Evolutionary conservation across 1,139 yeast species (phyloP), one percentile per base, ranked within the genome.

Genomic region (Debaryomyces udenii): DNA sequence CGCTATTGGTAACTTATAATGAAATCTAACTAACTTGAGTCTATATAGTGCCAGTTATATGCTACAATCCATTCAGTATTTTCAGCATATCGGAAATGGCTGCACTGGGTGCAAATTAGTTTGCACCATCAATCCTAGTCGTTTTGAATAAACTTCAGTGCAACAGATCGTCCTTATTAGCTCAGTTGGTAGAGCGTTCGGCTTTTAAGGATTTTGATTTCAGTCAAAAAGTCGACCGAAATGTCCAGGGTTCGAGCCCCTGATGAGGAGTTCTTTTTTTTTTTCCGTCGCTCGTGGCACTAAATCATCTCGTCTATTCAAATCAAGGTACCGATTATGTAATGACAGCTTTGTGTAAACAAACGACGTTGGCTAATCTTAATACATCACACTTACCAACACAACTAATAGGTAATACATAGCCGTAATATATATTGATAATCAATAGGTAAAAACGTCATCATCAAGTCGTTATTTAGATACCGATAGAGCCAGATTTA

Each of bases 181-280:
- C 42, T 40, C 42, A 35, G 42, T 39, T 39, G 42, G 42, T 39
- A 39, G 42, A 39, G 42, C 42, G 42, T 39, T 39, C 42, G 42
- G 42, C 42, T 39, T 39, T 39, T 39, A 39, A 29, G 42, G 35
- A 38, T 38, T 38, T 17, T 16, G 41, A 38, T 38, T 38, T 35
- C 35, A 28, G 38, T 34, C 39, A 35, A 39, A 27, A 36, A 39
- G 42, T 39, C 42, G 42, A 39, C 42, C 42, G 42, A 39, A 39
- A 39, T 39, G 42, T 39, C 42, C 42, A 39, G 42, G 42, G 42
- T 39, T 39, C 42, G 42, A 39, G 42, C 42, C 42, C 42, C 42
- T 39, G 42, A 39, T 39, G 39, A 39, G 42, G 42, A 39, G 42
- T 27, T 15, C 13, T 28, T 33, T 35, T 35, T 35, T 30, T 35